A percentile compares a stretch with the other conserved stretches of the same genome.
Evolutionary conservation across 2,329 filamentous ascomycete species (phyloP).

Genomic region (Lomentospora prolificans): DNA sequence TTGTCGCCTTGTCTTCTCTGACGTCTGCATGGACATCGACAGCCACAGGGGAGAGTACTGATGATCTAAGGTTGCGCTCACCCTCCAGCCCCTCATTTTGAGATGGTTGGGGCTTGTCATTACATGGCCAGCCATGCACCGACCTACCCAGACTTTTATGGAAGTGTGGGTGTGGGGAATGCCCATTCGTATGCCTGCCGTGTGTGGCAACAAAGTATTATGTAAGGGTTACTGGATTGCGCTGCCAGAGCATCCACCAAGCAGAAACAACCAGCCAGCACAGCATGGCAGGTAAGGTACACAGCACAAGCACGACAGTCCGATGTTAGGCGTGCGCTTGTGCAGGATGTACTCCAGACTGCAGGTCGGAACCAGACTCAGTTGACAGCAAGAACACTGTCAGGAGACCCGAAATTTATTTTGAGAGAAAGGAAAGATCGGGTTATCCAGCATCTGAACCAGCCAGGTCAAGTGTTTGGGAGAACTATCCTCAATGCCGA

Average conservation of each 20-base stretch:
- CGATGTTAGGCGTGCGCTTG: not conserved
- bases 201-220: not conserved
- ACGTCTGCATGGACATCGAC: not conserved
- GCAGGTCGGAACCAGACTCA: not conserved
- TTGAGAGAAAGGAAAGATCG: no score
- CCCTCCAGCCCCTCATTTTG: not conserved
- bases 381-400: no score
- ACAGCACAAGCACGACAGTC: not conserved
- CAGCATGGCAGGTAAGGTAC: not conserved
- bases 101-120: not conserved
- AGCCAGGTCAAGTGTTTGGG: not conserved
- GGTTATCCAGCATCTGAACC: not conserved
- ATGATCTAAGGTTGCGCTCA: not conserved
- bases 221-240: not conserved
- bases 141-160: not conserved
- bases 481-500: not conserved
- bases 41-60: not conserved
- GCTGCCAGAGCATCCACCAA: no score
- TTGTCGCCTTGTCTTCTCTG: not conserved
- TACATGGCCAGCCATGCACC: no score
- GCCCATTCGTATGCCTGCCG: no score
- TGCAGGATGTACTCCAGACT: not conserved
- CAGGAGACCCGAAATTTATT: no score
- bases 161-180: slow-evolving; percentile 2
- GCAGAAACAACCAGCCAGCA: no score